Evolutionary conservation across 2,329 filamentous ascomycete species (phyloP), one percentile per base, ranked within the genome.

Genomic region (Aspergillus pseudonomiae): DNA sequence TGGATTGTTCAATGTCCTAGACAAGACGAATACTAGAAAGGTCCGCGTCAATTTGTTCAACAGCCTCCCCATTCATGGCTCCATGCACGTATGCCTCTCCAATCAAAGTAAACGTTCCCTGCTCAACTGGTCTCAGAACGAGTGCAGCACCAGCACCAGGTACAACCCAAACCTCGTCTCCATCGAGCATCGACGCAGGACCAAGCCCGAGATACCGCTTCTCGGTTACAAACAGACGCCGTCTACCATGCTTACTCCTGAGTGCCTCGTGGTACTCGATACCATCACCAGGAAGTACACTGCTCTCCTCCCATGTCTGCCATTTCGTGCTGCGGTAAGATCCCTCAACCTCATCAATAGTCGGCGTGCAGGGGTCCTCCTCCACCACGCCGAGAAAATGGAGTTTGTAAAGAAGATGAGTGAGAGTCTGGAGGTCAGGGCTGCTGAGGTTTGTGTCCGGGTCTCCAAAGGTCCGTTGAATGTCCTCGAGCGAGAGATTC

Each of bases 61-160:
- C 26, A 30, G 6, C 46, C 32, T 61, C 53, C 5, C 59, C 59
- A 34, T 52, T 39, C 59, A 61, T 61, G 10, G 21, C 43, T 3
- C 59, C 53, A 26, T 61, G 59, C 9, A 61, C 30, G 30, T 61
- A 61, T 10, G 59, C 59, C 19, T 39, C 59, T 4, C 59, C 59
- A 43, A 61, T 14, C 46, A 61, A 24, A 7, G 19, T 24, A 19
- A 57, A 61, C 10, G 19, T 19, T 2, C 21, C n/a, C 12, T 21
- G 16, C 6, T 21, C 48, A n/a, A 53, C 19, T 6, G 41, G 30
- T 14, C 59, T 30, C 6, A 61, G 14, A 5, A 61, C 32, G 6
- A 61, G 30, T 12, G 41, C 53, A 5, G 59, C 52, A 30, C 59
- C 59, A n/a, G 52, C 30, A 21, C 59, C 53, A 10, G 59, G 43